Evolutionary conservation across 257 asterid species (phyloP).

Genomic region (Perilla frutescens): DNA sequence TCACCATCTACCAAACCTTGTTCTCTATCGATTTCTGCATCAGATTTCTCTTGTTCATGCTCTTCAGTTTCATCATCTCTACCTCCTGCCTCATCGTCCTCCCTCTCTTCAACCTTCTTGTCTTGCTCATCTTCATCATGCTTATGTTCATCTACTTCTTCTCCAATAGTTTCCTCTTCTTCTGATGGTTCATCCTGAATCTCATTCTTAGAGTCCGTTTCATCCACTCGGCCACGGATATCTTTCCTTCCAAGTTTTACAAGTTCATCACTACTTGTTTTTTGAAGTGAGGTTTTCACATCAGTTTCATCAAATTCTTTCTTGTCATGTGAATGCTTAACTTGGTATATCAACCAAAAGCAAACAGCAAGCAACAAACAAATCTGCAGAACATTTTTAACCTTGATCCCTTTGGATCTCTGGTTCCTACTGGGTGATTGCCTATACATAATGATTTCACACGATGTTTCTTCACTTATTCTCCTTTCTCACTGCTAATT

Average conservation of each 20-base stretch:
- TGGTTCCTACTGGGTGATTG: slow-evolving; percentile 76
- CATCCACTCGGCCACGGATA: slow-evolving; percentile 50
- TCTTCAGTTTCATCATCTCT: slow-evolving; percentile 60
- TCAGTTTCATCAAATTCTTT: slow-evolving; percentile 74
- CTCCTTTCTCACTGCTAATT: slow-evolving; percentile 26
- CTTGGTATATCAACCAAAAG: slow-evolving; percentile 94
- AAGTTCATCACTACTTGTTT: slow-evolving; percentile 36
- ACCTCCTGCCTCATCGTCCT: slow-evolving; percentile 50
- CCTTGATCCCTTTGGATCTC: slow-evolving; percentile 73
- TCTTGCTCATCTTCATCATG: slow-evolving; percentile 57
- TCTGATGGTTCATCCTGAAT: slow-evolving; percentile 49
- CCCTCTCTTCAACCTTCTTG: slow-evolving; percentile 55
- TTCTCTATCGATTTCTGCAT: slow-evolving; percentile 56
- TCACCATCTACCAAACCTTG: slow-evolving; percentile 55
- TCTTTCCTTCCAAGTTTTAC: slow-evolving; percentile 78
- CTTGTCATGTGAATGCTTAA: slow-evolving; percentile 83
- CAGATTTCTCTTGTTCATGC: slow-evolving; percentile 67
- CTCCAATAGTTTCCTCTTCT: slow-evolving; percentile 59
- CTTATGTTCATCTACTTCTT: slow-evolving; percentile 52
- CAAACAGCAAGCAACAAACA: slow-evolving; percentile 84
- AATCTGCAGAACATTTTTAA: slow-evolving; percentile 65
- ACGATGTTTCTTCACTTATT: slow-evolving; percentile 24
- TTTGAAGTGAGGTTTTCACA: slow-evolving; percentile 37
- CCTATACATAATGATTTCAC: slow-evolving; percentile 63
- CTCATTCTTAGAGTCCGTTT: slow-evolving; percentile 32